Conservation (phyloP, 2,329 filamentous ascomycete species). For the Penicillium thymicola region DNA sequence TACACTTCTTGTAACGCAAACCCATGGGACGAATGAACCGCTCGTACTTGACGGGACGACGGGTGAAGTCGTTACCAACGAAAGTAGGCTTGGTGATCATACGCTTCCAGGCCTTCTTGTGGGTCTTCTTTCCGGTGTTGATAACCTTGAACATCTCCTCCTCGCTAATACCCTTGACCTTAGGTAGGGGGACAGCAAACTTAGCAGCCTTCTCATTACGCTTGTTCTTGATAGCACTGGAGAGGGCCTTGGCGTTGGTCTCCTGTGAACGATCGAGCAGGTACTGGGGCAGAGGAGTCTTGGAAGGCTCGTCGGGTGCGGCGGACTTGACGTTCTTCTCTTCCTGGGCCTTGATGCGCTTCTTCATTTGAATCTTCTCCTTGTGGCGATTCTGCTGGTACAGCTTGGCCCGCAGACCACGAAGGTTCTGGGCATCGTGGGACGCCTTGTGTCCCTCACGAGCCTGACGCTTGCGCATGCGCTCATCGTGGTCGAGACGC, state of each 20-base stretch:
- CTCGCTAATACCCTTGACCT: constrained; percentile 88
- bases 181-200: constrained; percentile 87
- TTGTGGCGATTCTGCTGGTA: constrained; percentile 90
- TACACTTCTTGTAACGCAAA: constrained; percentile 74
- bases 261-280: constrained; percentile 78
- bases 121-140: constrained; percentile 91
- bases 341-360: constrained; percentile 90
- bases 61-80: constrained; percentile 85
- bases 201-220: constrained; percentile 88
- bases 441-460: constrained; percentile 86
- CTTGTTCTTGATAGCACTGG: constrained; percentile 92
- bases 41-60: constrained; percentile 75
- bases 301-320: constrained; percentile 70
- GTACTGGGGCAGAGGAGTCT: constrained; percentile 83
- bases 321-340: constrained; percentile 90
- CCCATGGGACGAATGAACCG: constrained; percentile 74
- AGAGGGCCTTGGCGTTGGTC: constrained; percentile 70
- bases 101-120: constrained; percentile 70
- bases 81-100: constrained; percentile 81
- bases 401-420: constrained; percentile 86
- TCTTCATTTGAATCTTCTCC: constrained; percentile 98
- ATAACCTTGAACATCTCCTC: constrained; percentile 98
- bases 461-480: constrained; percentile 78
- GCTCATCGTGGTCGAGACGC: constrained; percentile 79
- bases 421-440: constrained; percentile 87